Evolutionary conservation across 163 green algal species (phyloP), one percentile per base, ranked within the genome.

Genomic region (Volvox carteri): DNA sequence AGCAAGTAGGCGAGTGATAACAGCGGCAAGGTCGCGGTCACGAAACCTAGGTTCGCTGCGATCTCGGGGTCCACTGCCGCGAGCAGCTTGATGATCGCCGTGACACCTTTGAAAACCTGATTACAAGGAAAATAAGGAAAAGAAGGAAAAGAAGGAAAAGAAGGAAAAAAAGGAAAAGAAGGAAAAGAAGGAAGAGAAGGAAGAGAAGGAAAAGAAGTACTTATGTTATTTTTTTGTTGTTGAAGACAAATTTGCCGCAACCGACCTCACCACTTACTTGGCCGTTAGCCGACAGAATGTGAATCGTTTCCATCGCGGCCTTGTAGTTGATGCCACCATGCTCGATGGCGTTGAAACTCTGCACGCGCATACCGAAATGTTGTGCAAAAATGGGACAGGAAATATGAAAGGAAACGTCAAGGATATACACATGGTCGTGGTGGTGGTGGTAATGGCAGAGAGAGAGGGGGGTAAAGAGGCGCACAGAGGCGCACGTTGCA

Each of bases 21-120:
- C 48, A 88, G 83, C 50, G 83, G 83, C 46, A 88, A 67, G 62
- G 77, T 12, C 5, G 83, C 67, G 19, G 83, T 58, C 25, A 88
- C 16, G 9, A 5, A 9, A 50, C 68, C 83, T 67, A 88, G 19
- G 37, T 42, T 46, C 4, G 68, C 68, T 0, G 83, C 83, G 30
- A 33, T 33, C 35, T 75, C 83, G 50, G 83, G 9, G 67, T 88
- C 83, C 67, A 88, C 83, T 6, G 83, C 83, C 23, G 52, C 83
- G 9, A 88, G 48, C 67, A 88, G 83, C 83, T 88, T 88, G 83
- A 88, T 81, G n/a, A 88, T 67, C 6, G 83, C 83, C 23, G 83
- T 88, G 37, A 81, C 30, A 37, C 83, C 83, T 50, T 88, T 88
- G 68, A 88, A 73, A 0, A 88, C 52, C 83, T 88, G 81, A 2